Evolutionary conservation across 805 yeast species (phyloP), one percentile per base, ranked within the genome.

Genomic region (Wickerhamiella cacticola): DNA sequence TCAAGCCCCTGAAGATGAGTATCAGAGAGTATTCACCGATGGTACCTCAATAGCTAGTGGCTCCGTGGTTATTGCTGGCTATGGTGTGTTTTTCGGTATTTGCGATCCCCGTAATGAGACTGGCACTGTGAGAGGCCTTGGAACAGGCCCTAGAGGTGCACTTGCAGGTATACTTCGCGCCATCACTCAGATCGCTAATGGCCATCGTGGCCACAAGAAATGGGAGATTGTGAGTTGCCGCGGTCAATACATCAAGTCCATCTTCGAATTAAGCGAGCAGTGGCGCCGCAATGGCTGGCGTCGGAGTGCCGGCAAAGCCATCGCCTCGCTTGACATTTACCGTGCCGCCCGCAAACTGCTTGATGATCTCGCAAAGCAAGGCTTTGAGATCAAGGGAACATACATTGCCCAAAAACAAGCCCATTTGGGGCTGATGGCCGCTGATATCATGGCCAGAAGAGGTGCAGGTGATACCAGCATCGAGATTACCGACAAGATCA

Each of bases 51-150:
- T 41, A n/a, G 23, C 31, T 2, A 18, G 12, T 12, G 45, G 41
- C n/a, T 43, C 43, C 1, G 44, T 22, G 3, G 43, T 48, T 2
- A 26, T 34, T 9, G 52, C 52, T 1, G 52, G 52, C n/a, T 50
- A 50, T 22, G 50, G 52, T 16, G 48, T 50, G 7, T 50, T 41
- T 26, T 47, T 50, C 35, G 52, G 52, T 10, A 23, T 39, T 12
- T 47, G 45, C 16, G 52, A 50, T 25, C 48, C 48, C 6, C 49
- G 52, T 13, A 50, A 50, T 24, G 50, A 48, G 46, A 43, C 50
- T n/a, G 52, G 46, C 12, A 46, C 48, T 8, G 46, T 47, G 13
- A 21, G 39, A 3, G 52, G 50, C 13, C 36, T 34, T 13, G 52
- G 52, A 6, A 50, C 50, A 12, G 52, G 50, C 3, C 50, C 52